A percentile compares a stretch with the other conserved stretches of the same genome.
These are phyloP conservation scores for Aspergillus nidulans DNA, from an alignment of 495 filamentous ascomycete species.

Conservation along the genomic window DNA sequence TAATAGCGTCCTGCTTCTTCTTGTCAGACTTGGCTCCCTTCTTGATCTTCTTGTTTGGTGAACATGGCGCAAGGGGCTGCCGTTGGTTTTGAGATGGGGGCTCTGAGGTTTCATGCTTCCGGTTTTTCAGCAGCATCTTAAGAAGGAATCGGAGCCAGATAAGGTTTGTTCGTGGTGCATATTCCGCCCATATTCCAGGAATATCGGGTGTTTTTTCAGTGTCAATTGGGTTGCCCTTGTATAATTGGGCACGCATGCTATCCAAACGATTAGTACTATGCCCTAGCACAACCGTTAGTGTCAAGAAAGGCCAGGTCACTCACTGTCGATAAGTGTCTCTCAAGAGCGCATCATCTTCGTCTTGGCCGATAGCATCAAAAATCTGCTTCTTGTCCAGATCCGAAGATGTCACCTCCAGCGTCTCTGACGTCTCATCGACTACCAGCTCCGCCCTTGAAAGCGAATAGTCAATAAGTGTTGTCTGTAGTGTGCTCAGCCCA, in stretches of 20 bases:
- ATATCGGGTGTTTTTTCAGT: constrained; percentile 29
- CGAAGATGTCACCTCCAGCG: constrained; percentile 37
- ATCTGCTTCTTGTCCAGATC: constrained; percentile 46
- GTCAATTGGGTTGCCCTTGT: constrained; percentile 30
- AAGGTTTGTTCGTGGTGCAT: constrained; percentile 45
- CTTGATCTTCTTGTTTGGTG: constrained; percentile 28
- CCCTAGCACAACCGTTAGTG: neutral
- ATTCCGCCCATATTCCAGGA: constrained; percentile 42
- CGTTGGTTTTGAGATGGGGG: constrained; percentile 14
- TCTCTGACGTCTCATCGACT: constrained; percentile 20
- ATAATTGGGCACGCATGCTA: constrained; percentile 40
- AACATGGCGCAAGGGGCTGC: constrained; percentile 34
- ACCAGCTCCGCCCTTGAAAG: constrained; percentile 60
- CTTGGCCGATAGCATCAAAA: constrained; percentile 40
- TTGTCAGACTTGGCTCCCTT: constrained; percentile 14
- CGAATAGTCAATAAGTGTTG: constrained; percentile 88
- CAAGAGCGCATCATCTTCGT: constrained; percentile 39
- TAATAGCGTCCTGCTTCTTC: neutral
- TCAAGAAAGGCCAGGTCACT: constrained; percentile 13
- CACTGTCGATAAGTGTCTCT: constrained; percentile 43
- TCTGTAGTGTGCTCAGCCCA: constrained; percentile 64
- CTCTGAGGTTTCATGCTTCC: constrained; percentile 26
- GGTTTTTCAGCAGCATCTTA: constrained; percentile 41
- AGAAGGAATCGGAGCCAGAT: constrained; percentile 51
- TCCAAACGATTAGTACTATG: neutral